Percentiles rank a stretch among this genome's conserved stretches.
phyloP scores from a whole-genome alignment of 352 stramenopile genomes.

The Lagenidium sp. region DNA sequence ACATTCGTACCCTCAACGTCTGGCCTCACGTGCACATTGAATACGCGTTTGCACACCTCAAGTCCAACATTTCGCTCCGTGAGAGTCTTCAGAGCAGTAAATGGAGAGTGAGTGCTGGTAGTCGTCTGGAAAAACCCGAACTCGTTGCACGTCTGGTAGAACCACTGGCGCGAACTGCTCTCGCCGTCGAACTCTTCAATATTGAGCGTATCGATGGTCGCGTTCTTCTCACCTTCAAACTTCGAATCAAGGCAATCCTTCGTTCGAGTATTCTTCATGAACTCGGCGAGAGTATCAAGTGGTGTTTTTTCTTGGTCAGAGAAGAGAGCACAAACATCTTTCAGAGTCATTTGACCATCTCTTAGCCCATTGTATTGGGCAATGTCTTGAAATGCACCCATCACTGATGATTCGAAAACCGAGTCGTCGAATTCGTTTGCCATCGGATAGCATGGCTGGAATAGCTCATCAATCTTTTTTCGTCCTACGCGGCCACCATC shows the following conservation, averaged over 20 bases:
- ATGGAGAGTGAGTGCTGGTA: constrained; percentile 43
- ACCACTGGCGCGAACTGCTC: constrained; percentile 69
- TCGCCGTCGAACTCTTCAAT: constrained; percentile 58
- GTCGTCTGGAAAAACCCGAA: constrained; percentile 86
- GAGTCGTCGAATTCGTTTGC: constrained; percentile 74
- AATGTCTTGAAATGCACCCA: constrained; percentile 73
- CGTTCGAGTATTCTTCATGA: constrained; percentile 43
- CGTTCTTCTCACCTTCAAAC: constrained; percentile 57
- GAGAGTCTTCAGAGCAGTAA: constrained; percentile 54
- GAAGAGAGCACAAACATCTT: constrained; percentile 59
- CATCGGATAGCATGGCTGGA: constrained; percentile 65
- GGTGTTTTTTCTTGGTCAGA: constrained; percentile 11
- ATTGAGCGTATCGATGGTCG: constrained; percentile 51
- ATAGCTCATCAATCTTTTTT: constrained; percentile 32
- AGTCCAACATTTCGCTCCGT: constrained; percentile 58
- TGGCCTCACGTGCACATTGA: constrained; percentile 47
- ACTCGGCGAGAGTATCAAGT: constrained; percentile 37
- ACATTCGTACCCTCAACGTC: constrained; percentile 58
- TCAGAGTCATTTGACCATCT: constrained; percentile 36
- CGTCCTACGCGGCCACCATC: constrained; percentile 35
- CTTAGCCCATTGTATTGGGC: constrained; percentile 63
- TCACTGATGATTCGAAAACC: constrained; percentile 65
- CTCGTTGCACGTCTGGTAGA: constrained; percentile 87
- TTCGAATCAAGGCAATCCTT: constrained; percentile 70
- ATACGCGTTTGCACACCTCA: constrained; percentile 80